phyloP scores from a whole-genome alignment of 1,284 basidiomycete species.

The Sporisorium graminicola region DNA sequence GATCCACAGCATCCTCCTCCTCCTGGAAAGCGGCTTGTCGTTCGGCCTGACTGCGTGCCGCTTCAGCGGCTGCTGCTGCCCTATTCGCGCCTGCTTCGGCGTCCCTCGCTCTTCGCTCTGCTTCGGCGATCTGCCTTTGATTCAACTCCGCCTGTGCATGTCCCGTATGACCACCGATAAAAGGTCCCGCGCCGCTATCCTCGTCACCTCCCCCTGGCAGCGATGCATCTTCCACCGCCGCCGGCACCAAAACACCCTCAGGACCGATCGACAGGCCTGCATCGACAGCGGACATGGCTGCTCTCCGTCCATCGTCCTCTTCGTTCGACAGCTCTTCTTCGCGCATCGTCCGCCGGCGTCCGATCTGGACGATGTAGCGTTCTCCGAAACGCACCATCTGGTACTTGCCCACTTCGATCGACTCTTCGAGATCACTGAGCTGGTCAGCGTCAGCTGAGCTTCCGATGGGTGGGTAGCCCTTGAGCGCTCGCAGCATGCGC shows the following conservation, averaged over 20 bases:
- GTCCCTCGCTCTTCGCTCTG: conserved; percentile 40
- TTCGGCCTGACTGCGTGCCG: conserved; percentile 36
- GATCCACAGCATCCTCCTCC: conserved; percentile 50
- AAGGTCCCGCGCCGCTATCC: conserved; percentile 16
- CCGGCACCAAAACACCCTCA: conserved; percentile 8
- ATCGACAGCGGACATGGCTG: conserved; percentile 31
- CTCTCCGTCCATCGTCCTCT: conserved; percentile 51
- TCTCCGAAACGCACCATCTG: conserved; percentile 60
- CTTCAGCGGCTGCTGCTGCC: conserved; percentile 36
- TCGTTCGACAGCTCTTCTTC: conserved; percentile 61
- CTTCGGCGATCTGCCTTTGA: conserved; percentile 26
- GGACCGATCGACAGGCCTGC: conserved; percentile 19
- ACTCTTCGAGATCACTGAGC: conserved; percentile 63
- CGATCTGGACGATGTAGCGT: conserved; percentile 63
- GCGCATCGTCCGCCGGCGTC: conserved; percentile 52
- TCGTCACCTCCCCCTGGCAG: conserved; percentile 9
- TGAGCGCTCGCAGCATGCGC: conserved; percentile 52
- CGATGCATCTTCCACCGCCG: conserved; percentile 16
- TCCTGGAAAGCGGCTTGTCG: conserved; percentile 45
- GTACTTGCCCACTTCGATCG: conserved; percentile 56
- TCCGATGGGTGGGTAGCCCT: conserved; percentile 61
- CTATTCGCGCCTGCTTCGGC: conserved; percentile 41
- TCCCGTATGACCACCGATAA: conserved; percentile 38
- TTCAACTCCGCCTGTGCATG: conserved; percentile 44
- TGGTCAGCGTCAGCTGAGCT: conserved; percentile 60